These are phyloP conservation scores for Antrodiella citrinella DNA, from an alignment of 768 basidiomycete species.

Conservation along the genomic window DNA sequence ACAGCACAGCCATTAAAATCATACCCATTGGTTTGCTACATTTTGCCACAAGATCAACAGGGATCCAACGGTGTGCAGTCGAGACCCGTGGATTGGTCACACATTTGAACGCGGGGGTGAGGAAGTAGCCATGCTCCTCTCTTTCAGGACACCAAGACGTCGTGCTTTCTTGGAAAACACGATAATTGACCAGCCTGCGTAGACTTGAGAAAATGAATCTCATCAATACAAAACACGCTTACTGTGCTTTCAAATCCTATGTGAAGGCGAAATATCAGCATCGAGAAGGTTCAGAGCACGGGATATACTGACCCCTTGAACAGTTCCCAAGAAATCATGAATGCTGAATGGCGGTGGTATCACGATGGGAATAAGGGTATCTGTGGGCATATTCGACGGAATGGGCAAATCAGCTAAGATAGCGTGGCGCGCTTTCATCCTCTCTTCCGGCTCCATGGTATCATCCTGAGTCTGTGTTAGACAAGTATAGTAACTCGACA, in stretches of 20 bases:
- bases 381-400: constrained; percentile 54
- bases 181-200: constrained; percentile 55
- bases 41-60: constrained; percentile 52
- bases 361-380: constrained; percentile 58
- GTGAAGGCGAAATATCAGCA: no score
- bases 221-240: no score
- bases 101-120: constrained; percentile 69
- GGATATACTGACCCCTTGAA: constrained; percentile 41
- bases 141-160: constrained; percentile 76
- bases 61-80: constrained; percentile 69
- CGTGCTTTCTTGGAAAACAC: constrained; percentile 56
- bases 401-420: constrained; percentile 54
- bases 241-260: not conserved
- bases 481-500: not conserved
- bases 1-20: not conserved
- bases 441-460: constrained; percentile 24
- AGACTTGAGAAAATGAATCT: no score
- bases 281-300: constrained; percentile 1
- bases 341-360: constrained; percentile 58
- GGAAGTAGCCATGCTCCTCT: constrained; percentile 76
- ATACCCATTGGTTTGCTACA: constrained; percentile 59
- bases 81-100: constrained; percentile 69
- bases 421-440: constrained; percentile 45
- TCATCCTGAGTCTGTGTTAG: not conserved
- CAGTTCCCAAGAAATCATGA: constrained; percentile 59